Evolutionary conservation across 129 eudicot genomes (phyloP).

Genomic region (Arctium lappa): DNA sequence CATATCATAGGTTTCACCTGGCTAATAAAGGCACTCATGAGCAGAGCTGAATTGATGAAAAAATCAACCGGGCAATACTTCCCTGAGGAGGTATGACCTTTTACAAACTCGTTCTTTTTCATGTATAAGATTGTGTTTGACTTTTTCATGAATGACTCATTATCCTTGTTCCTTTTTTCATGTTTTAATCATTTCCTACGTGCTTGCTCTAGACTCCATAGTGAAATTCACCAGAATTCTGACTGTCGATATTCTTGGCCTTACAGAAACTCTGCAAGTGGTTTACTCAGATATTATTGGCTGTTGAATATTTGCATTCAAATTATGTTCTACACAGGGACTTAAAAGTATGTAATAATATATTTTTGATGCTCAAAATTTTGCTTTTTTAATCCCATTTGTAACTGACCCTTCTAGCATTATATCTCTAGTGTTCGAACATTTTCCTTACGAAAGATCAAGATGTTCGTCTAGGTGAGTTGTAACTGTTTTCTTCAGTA

Average conservation of each 20-base stretch:
- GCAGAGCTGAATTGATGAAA: conserved; percentile 95
- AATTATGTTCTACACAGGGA: conserved; percentile 95
- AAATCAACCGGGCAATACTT: conserved; percentile 71
- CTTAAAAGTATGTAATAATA: conserved; percentile 60
- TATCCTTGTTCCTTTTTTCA: not conserved
- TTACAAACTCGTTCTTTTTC: not conserved
- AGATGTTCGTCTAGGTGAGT: conserved; percentile 94
- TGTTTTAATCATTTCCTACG: not conserved
- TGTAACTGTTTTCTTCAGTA: conserved; percentile 7
- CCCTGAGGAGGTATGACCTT: conserved; percentile 77
- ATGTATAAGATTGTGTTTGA: not conserved
- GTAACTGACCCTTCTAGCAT: conserved; percentile 12
- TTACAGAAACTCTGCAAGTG: conserved; percentile 87
- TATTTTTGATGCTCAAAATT: conserved; percentile 17
- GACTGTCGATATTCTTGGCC: conserved; percentile 5
- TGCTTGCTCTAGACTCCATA: not conserved
- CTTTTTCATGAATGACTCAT: not conserved
- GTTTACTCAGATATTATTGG: conserved; percentile 89
- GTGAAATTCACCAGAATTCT: not conserved
- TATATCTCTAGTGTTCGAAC: conserved; percentile 78
- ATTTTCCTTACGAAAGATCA: conserved; percentile 97
- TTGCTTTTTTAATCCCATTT: not conserved
- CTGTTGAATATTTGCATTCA: conserved; percentile 92
- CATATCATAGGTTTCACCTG: not conserved
- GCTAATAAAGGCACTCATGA: conserved; percentile 20